These are phyloP conservation scores for Microbotryomycetes sp. DNA, from an alignment of 1,284 basidiomycete genomes.

Conservation along the genomic window DNA sequence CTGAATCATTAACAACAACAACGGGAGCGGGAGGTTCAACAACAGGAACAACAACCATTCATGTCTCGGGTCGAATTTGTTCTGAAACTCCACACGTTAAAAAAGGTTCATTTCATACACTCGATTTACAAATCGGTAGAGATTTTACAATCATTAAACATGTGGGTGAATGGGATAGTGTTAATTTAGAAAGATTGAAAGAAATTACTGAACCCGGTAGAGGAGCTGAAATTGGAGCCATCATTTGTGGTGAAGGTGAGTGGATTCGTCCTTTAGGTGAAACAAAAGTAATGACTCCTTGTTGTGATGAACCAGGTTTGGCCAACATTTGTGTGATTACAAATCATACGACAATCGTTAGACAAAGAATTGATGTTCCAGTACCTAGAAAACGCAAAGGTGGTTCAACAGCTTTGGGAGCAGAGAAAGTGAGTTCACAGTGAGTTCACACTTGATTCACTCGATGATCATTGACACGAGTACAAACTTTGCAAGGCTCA, in stretches of 20 bases:
- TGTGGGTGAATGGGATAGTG: conserved; percentile 74
- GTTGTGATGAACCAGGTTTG: conserved; percentile 50
- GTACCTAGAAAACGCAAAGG: conserved; percentile 87
- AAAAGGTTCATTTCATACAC: conserved; percentile 89
- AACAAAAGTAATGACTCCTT: conserved; percentile 1
- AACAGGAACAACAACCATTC: conserved; percentile 50
- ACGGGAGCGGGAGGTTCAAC: conserved; percentile 17
- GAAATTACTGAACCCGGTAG: conserved; percentile 86
- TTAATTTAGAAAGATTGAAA: conserved; percentile 72
- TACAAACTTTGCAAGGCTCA: conserved; percentile 17
- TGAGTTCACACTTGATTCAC: background rate
- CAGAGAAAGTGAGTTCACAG: conserved; percentile 61
- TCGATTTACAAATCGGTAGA: conserved; percentile 89
- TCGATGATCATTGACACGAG: background rate
- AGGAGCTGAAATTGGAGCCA: conserved; percentile 91
- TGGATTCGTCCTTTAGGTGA: background rate
- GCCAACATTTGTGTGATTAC: conserved; percentile 92
- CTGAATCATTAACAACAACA: conserved; percentile 2
- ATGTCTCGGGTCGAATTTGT: conserved; percentile 82
- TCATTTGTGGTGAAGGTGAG: conserved; percentile 85
- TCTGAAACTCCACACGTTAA: conserved; percentile 87
- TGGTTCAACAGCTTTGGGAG: conserved; percentile 56
- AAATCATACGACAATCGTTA: conserved; percentile 91
- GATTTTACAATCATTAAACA: conserved; percentile 84
- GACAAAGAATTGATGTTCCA: conserved; percentile 81